A percentile compares a stretch with the other conserved stretches of the same genome.
Evolutionary conservation across 2,329 filamentous ascomycete genomes (phyloP).

Genomic region (Cytospora paraplurivora): DNA sequence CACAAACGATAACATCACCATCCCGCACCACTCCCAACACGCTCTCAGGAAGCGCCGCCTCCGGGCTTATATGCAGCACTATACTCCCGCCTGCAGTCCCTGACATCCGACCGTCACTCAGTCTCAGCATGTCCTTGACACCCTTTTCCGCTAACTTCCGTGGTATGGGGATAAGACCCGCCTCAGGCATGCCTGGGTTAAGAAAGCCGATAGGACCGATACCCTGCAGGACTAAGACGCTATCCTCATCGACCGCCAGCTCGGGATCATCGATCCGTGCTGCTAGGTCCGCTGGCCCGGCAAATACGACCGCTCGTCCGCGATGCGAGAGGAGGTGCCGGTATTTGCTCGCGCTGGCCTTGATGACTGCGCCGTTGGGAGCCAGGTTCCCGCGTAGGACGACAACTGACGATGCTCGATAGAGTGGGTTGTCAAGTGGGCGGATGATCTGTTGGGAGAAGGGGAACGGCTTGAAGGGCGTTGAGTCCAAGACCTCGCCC

Average conservation of each 20-base stretch:
- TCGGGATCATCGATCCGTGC: conserved; percentile 57
- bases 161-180: conserved; percentile 64
- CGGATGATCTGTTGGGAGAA: conserved; percentile 55
- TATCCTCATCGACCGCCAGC: conserved; percentile 62
- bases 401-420: conserved; percentile 75
- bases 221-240: conserved; percentile 80
- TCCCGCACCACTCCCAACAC: conserved; percentile 76
- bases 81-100: conserved; percentile 90
- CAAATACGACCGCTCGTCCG: conserved; percentile 64
- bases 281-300: conserved; percentile 74
- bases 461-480: conserved; percentile 59
- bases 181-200: conserved; percentile 92
- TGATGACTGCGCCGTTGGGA: conserved; percentile 81
- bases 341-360: conserved; percentile 85
- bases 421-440: conserved; percentile 65
- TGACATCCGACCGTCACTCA: conserved; percentile 86
- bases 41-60: conserved; percentile 74
- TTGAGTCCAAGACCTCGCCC: conserved; percentile 73
- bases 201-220: conserved; percentile 77
- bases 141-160: conserved; percentile 77
- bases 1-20: conserved; percentile 78
- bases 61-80: conserved; percentile 83
- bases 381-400: conserved; percentile 84
- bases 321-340: conserved; percentile 54
- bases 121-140: conserved; percentile 76